Evolutionary conservation across 2,329 filamentous ascomycete species (phyloP).

Genomic region (Calonectria montana): DNA sequence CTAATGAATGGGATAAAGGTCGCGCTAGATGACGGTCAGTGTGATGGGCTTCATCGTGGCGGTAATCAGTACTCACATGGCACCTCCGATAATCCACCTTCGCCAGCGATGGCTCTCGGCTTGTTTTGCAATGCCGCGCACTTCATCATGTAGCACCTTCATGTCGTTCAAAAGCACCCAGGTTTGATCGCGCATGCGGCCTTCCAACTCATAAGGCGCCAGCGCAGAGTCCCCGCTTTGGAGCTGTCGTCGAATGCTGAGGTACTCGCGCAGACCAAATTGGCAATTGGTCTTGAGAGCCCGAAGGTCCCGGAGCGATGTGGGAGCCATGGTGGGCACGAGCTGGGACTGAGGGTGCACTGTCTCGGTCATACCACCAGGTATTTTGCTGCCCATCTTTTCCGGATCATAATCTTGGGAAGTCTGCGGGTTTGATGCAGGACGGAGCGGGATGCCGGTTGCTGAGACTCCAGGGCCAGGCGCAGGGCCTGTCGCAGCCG

Average conservation of each 20-base stretch:
- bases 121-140: conserved; percentile 55
- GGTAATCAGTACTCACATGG: conserved; percentile 54
- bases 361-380: conserved; percentile 33
- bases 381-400: conserved; percentile 8
- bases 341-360: conserved; percentile 27
- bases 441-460: conserved; percentile 35
- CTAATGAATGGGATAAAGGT: conserved; percentile 65
- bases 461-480: conserved; percentile 28
- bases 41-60: not conserved
- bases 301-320: conserved; percentile 43
- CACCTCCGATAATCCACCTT: conserved; percentile 62
- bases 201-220: conserved; percentile 53
- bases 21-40: conserved; percentile 50
- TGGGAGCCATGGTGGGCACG: conserved; percentile 33
- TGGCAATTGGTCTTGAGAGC: conserved; percentile 50
- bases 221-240: conserved; percentile 42
- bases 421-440: conserved; percentile 36
- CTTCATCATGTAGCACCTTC: conserved; percentile 55
- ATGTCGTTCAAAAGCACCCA: conserved; percentile 58
- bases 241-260: conserved; percentile 47
- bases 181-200: conserved; percentile 56
- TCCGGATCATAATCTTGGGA: conserved; percentile 24
- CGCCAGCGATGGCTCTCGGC: conserved; percentile 64
- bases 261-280: conserved; percentile 50
- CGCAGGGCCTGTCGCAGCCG: not conserved